These are phyloP conservation scores for Blastobotrys arbuscula DNA, from an alignment of 1,139 yeast genomes.

Conservation along the genomic window DNA sequence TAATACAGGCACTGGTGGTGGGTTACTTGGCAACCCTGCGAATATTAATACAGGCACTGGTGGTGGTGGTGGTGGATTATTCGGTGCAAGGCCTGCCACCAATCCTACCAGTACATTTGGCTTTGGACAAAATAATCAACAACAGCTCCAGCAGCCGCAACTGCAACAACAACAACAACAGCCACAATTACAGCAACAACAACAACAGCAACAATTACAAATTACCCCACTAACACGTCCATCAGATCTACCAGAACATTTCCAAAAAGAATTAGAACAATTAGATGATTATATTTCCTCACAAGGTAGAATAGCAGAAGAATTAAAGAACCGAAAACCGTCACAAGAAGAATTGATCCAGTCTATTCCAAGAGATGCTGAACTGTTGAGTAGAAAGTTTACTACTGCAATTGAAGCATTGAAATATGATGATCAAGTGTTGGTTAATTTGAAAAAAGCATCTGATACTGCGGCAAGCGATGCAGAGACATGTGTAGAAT, in stretches of 20 bases:
- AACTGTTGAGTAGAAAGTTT: conserved; percentile 58
- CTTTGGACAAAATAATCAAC: conserved; percentile 20
- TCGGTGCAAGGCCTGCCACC: conserved; percentile 17
- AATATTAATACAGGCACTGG: conserved; percentile 14
- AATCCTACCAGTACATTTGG: not conserved
- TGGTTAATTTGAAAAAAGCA: conserved; percentile 38
- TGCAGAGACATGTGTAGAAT: conserved; percentile 59
- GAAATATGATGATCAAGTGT: conserved; percentile 55
- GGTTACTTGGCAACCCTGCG: conserved; percentile 26
- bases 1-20: conserved; percentile 14
- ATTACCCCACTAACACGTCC: conserved; percentile 84
- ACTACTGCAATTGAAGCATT: conserved; percentile 66
- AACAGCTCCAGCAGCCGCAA: conserved; percentile 23
- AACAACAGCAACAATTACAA: conserved; percentile 34
- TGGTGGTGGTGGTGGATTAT: conserved; percentile 17
- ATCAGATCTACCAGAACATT: conserved; percentile 70
- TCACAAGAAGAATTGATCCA: conserved; percentile 66
- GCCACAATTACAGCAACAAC: conserved; percentile 33
- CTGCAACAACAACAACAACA: conserved; percentile 31
- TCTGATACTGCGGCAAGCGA: conserved; percentile 47
- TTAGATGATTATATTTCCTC: conserved; percentile 77
- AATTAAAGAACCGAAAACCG: conserved; percentile 56
- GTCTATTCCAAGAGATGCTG: conserved; percentile 82
- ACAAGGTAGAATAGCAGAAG: conserved; percentile 79
- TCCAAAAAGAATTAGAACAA: conserved; percentile 73